Conservation (phyloP, 2,329 filamentous ascomycete genomes). For the Clarireedia paspali region DNA sequence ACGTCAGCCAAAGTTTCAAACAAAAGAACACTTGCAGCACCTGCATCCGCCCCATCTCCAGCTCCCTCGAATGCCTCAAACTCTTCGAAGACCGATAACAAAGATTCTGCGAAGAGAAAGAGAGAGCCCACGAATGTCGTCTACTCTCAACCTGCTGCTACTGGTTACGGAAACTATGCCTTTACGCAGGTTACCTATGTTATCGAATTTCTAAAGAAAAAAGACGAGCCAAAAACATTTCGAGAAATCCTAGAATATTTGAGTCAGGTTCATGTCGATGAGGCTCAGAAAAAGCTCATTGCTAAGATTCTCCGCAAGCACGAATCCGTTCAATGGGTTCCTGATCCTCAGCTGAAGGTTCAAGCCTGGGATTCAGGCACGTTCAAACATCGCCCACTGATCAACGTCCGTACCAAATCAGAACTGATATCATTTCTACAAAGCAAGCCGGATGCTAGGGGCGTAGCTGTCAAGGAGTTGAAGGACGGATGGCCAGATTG, state of each 20-base stretch:
- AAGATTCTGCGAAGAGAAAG: constrained; percentile 55
- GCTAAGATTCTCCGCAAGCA: constrained; percentile 60
- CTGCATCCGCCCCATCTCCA: constrained; percentile 51
- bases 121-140: constrained; percentile 49
- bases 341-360: constrained; percentile 51
- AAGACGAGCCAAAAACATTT: constrained; percentile 61
- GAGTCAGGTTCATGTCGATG: constrained; percentile 56
- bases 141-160: constrained; percentile 71
- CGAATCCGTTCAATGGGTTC: constrained; percentile 49
- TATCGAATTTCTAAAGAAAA: constrained; percentile 72
- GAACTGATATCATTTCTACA: constrained; percentile 78
- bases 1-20: constrained; percentile 54
- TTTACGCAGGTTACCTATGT: constrained; percentile 85
- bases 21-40: constrained; percentile 42
- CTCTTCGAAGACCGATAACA: constrained; percentile 44
- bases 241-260: constrained; percentile 74
- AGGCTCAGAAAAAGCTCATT: constrained; percentile 56
- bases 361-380: constrained; percentile 61
- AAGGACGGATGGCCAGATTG: constrained; percentile 94
- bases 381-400: constrained; percentile 79
- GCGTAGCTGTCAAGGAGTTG: constrained; percentile 78
- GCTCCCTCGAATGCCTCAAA: constrained; percentile 49
- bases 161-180: constrained; percentile 69
- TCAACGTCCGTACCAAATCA: constrained; percentile 71
- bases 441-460: constrained; percentile 69